Conservation (phyloP, 139 green algal species). For the Marvania coccoides region DNA sequence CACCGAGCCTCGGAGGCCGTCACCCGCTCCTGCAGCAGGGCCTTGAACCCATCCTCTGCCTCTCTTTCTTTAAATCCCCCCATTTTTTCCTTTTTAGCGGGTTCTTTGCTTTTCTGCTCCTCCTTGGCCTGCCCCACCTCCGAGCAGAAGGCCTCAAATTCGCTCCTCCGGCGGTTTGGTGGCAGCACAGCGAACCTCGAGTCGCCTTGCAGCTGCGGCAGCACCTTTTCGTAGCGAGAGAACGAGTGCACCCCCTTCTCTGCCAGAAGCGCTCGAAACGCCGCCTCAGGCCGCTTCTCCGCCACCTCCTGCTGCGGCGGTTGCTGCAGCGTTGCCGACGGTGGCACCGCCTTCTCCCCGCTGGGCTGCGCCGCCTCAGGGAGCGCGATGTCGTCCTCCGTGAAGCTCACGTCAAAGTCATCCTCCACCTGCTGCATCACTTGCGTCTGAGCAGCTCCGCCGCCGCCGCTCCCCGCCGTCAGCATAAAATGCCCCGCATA, state of each 20-base stretch:
- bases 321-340: not conserved
- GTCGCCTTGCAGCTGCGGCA: slow-evolving; percentile 60
- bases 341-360: not conserved
- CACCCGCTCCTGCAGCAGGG: slow-evolving; percentile 54
- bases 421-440: too few species aligned
- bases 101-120: not conserved
- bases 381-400: slow-evolving; percentile 19
- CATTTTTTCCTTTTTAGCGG: not conserved
- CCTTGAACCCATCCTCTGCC: slow-evolving; percentile 30
- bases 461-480: too few species aligned
- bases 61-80: not conserved
- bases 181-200: slow-evolving; percentile 45
- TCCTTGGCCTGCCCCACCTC: slow-evolving; percentile 14
- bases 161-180: slow-evolving; percentile 40
- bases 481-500: slow-evolving; percentile 5
- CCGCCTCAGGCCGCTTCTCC: not conserved
- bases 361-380: not conserved
- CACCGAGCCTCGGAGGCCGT: slow-evolving; percentile 13
- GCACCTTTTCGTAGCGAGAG: slow-evolving; percentile 57
- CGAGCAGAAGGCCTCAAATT: slow-evolving; percentile 78
- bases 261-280: slow-evolving; percentile 58
- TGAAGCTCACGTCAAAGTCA: slow-evolving; percentile 36
- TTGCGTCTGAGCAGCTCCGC: too few species aligned
- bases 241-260: slow-evolving; percentile 55
- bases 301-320: not conserved